phyloP scores from a whole-genome alignment of 2,329 filamentous ascomycete genomes.

The Amylocarpus encephaloides region DNA sequence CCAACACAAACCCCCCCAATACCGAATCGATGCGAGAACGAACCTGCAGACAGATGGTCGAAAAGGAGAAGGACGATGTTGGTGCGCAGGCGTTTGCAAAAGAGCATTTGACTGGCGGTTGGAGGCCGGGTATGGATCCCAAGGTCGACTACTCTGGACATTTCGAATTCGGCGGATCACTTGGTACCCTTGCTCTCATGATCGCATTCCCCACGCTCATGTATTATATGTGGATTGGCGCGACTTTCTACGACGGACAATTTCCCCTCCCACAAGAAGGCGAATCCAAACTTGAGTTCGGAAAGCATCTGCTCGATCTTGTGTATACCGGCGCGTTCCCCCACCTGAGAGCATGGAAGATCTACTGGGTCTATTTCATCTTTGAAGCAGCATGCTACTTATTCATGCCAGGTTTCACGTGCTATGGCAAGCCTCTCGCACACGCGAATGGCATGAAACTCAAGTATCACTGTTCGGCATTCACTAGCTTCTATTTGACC shows the following conservation, averaged over 20 bases:
- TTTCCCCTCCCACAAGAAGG: slow-evolving; percentile 61
- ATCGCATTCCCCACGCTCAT: slow-evolving; percentile 87
- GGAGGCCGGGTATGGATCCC: too few relatives aligned
- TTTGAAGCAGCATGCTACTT: slow-evolving; percentile 81
- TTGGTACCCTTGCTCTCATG: slow-evolving; percentile 82
- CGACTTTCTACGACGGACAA: slow-evolving; percentile 83
- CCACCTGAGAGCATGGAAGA: slow-evolving; percentile 72
- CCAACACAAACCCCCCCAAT: too few relatives aligned
- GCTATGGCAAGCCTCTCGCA: slow-evolving; percentile 80
- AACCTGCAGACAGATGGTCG: too few relatives aligned
- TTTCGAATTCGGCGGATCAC: slow-evolving; percentile 81
- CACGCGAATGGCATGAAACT: slow-evolving; percentile 81
- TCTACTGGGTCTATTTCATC: slow-evolving; percentile 92
- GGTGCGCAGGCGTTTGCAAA: too few relatives aligned
- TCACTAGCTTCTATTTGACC: slow-evolving; percentile 81
- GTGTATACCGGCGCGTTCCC: slow-evolving; percentile 84
- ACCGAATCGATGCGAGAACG: too few relatives aligned
- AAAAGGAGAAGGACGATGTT: too few relatives aligned
- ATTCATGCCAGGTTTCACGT: slow-evolving; percentile 77
- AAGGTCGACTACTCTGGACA: slow-evolving; percentile 25
- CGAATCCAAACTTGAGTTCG: slow-evolving; percentile 66
- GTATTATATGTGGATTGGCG: slow-evolving; percentile 99
- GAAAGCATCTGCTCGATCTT: slow-evolving; percentile 61
- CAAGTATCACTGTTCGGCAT: slow-evolving; percentile 88
- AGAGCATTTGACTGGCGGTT: too few relatives aligned